Evolutionary conservation across 1,284 basidiomycete species (phyloP), one percentile per base, ranked within the genome.

Genomic region (Uromyces viciae-fabae): DNA sequence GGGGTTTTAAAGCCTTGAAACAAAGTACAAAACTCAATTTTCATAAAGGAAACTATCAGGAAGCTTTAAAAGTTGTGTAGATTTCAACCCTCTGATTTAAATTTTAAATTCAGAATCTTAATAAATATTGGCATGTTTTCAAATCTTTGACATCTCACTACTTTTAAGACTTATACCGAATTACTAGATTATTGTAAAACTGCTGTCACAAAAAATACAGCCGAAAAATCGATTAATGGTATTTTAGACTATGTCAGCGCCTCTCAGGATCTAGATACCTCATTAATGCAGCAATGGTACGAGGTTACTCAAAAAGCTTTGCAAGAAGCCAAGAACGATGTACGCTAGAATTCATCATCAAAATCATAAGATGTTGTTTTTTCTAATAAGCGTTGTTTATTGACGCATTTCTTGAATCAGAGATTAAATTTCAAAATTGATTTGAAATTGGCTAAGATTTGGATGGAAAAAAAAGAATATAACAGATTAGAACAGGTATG

Each of bases 1-100:
- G 94, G 94, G 97, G 96, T 0, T 99, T 99, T 90, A 99, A 99
- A 86, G 93, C 95, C 7, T 89, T 99, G 79, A 99, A 99, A 85
- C 97, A 99, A 85, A 94, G 93, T 64, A 98, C 95, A 31, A 99
- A 99, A 87, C 89, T 98, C 79, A 90, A 96, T 81, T 99, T 93
- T 86, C 89, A 88, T 15, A 89, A 95, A 49, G 90, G 90, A 82
- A 88, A 92, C 83, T 94, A 94, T 54, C 89, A 90, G 33, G 92
- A 95, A 72, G 96, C 97, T 0, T 88, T 99, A 69, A 88, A 90
- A 85, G 92, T 94, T 5, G 98, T 99, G 85, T 91, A 88, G 9
- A 89, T 92, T 84, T 89, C 99, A 2, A 88, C 98, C 79, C 90
- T 91, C 0, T 99, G n/a, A n/a, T n/a, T n/a, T n/a, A n/a, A n/a